Conservation (phyloP, 768 basidiomycete genomes). For the Kwoniella bestiolae region DNA sequence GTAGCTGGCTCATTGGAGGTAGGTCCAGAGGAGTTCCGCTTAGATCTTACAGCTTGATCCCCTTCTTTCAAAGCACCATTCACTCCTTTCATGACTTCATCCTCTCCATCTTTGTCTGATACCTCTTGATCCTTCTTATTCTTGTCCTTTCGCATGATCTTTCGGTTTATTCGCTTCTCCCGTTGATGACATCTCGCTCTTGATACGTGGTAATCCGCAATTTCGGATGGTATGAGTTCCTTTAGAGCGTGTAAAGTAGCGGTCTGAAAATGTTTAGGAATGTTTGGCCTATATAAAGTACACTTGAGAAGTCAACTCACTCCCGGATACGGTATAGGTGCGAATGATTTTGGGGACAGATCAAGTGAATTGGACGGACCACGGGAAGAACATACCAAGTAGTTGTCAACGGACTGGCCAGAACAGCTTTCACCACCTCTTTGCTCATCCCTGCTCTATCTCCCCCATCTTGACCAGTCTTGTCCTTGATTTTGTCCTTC, state of each 20-base stretch:
- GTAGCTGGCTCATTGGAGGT: background rate
- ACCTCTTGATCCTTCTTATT: background rate
- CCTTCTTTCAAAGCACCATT: background rate
- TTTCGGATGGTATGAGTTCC: conserved; percentile 29
- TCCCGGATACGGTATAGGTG: no score
- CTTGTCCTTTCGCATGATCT: conserved; percentile 2
- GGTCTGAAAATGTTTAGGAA: conserved; percentile 44
- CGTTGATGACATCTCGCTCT: conserved; percentile 42
- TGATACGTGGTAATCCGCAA: conserved; percentile 48
- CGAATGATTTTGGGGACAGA: background rate
- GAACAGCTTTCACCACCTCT: conserved; percentile 45
- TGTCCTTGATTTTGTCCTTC: conserved; percentile 27
- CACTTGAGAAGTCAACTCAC: no score
- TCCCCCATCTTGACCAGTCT: background rate
- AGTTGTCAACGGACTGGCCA: conserved; percentile 43
- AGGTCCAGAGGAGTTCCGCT: conserved; percentile 2
- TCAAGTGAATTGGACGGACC: background rate
- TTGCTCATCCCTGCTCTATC: conserved; percentile 32
- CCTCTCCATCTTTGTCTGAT: background rate
- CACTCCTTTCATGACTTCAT: background rate
- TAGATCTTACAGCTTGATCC: background rate
- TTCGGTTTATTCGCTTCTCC: conserved; percentile 27
- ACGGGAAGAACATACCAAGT: conserved; percentile 34
- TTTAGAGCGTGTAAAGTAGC: conserved; percentile 38
- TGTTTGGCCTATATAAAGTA: conserved; percentile 39